Conservation (phyloP, 2,329 filamentous ascomycete species). For the Paecilomyces sp. region DNA sequence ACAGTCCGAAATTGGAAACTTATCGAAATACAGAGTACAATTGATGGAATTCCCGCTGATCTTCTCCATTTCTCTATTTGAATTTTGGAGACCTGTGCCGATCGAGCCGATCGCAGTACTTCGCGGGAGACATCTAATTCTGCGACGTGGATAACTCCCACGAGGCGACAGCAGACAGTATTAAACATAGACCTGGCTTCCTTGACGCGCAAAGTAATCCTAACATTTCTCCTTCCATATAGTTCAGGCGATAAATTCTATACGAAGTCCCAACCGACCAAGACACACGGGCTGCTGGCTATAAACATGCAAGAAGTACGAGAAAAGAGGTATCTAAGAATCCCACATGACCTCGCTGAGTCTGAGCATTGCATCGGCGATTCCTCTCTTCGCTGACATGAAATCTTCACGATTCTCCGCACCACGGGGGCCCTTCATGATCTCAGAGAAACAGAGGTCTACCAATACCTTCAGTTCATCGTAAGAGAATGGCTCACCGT, state of each 20-base stretch:
- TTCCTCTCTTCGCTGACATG: slow-evolving; percentile 39
- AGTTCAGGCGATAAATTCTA: background rate
- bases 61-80: background rate
- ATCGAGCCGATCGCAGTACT: too few relatives aligned
- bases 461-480: slow-evolving; percentile 39
- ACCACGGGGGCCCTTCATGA: slow-evolving; percentile 32
- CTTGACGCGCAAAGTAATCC: background rate
- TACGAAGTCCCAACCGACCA: background rate
- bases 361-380: slow-evolving; percentile 36
- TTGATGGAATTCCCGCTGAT: background rate
- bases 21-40: background rate
- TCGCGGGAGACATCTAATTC: background rate
- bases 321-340: slow-evolving; percentile 18
- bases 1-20: background rate
- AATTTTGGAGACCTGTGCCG: background rate
- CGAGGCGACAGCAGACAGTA: background rate
- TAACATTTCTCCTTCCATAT: background rate
- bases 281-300: background rate
- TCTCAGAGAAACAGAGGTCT: slow-evolving; percentile 40
- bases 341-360: slow-evolving; percentile 45
- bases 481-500: slow-evolving; percentile 38
- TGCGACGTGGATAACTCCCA: background rate
- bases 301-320: background rate
- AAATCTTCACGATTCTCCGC: slow-evolving; percentile 38
- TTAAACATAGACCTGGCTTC: background rate